Percentiles rank a stretch among this genome's conserved stretches.
Conservation (phyloP, 1,139 yeast species). For the Wickerhamomyces sp. region DNA sequence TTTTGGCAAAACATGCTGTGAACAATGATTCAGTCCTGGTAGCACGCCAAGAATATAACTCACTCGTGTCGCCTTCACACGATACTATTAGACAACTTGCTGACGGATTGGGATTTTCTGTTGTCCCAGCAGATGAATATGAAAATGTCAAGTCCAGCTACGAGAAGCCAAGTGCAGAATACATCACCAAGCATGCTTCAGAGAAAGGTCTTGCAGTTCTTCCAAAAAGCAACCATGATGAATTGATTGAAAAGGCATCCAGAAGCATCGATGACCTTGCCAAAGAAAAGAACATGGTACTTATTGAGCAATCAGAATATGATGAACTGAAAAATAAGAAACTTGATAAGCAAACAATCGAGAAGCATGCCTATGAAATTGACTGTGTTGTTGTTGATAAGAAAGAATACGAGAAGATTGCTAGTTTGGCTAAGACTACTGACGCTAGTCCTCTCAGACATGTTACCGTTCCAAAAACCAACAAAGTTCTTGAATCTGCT, state of each 20-base stretch:
- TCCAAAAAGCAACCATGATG: conserved; percentile 19
- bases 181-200: conserved; percentile 30
- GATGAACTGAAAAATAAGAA: conserved; percentile 25
- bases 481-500: conserved; percentile 27
- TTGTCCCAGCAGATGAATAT: conserved; percentile 18
- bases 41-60: conserved; percentile 20
- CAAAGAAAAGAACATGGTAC: conserved; percentile 16
- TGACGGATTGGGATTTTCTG: conserved; percentile 21
- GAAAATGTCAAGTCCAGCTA: not conserved
- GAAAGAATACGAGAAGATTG: conserved; percentile 21
- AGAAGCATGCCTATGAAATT: conserved; percentile 21
- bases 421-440: too few relatives aligned
- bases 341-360: conserved; percentile 25
- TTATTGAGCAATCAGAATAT: conserved; percentile 9
- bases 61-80: conserved; percentile 19
- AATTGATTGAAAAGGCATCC: conserved; percentile 25
- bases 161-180: conserved; percentile 16
- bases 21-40: conserved; percentile 8
- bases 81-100: conserved; percentile 20
- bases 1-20: conserved; percentile 3
- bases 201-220: conserved; percentile 6
- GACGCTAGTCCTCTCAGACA: too few relatives aligned
- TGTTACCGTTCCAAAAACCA: too few relatives aligned
- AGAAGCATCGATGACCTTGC: conserved; percentile 23
- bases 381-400: conserved; percentile 23